Base-by-base conservation (phyloP, 768 basidiomycete genomes). In the Tephrocybe sp. region DNA sequence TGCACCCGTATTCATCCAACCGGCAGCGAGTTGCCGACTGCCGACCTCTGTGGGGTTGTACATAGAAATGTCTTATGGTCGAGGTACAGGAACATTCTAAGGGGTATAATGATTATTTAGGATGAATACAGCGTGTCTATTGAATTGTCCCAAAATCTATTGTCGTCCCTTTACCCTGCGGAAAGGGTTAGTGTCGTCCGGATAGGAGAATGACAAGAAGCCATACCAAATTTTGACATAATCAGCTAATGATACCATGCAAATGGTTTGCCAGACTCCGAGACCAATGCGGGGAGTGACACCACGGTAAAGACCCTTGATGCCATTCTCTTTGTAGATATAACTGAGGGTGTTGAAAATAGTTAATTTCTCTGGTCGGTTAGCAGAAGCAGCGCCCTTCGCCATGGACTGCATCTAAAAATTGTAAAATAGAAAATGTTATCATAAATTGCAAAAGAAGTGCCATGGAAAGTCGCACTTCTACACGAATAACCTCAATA, bases 191-290 rank as follows among this genome's bases (percentile, higher is more conserved):
- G 52, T 40, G 53, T 31, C 18, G 34, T 38, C 13, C 9, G 40
- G 8, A 15, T 24, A n/a, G 13, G 7, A 12, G 39, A 16, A 30
- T 12, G 12, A 3, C 22, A 47, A 29, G 19, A 3, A 19, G 61
- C 78, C n/a, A 29, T 54, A 87, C 88, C 91, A 93, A 49, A 72
- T 77, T 67, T 94, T 95, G 56, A 97, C 94, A 63, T 94, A 94
- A 71, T 97, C 94, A 16, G 94, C 94, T 56, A 97, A 87, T 18
- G 91, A 94, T 58, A 98, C 95, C 95, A 99, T 99, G 78, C 97
- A 99, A 58, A 97, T 78, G 6, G 93, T 97, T 71, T 97, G 93
- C 93, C 93, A 97, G 64, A 95, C 80, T 52, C 95, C 94, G 52
- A 99, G 83, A 54, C 83, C 97, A 61, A 99, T 91, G 51, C 97